phyloP scores from a whole-genome alignment of 164 flowering plant genomes.

The Pachysandra terminalis region DNA sequence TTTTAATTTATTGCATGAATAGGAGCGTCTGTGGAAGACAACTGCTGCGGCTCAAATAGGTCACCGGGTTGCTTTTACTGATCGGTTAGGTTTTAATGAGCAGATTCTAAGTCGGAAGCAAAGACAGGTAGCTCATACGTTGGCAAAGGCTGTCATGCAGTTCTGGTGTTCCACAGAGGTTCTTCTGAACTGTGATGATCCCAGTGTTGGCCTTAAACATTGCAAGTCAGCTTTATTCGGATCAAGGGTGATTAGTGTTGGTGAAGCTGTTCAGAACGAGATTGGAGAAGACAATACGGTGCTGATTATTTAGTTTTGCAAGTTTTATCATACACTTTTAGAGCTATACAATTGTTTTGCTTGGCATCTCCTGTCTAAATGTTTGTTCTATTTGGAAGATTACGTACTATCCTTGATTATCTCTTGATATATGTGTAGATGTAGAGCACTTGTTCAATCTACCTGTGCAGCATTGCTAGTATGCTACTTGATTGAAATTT shows the following conservation, averaged over 20 bases:
- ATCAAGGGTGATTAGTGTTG: slow-evolving; percentile 16
- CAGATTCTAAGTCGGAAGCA: slow-evolving; percentile 30
- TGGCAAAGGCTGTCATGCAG: slow-evolving; percentile 75
- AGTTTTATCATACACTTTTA: background rate
- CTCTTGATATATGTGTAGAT: background rate
- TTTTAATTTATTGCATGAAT: slow-evolving; percentile 8
- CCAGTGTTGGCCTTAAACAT: slow-evolving; percentile 16
- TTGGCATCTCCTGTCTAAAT: background rate
- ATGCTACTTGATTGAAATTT: background rate
- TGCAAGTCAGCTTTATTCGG: slow-evolving; percentile 18
- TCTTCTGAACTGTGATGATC: slow-evolving; percentile 22
- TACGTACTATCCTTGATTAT: too few species aligned
- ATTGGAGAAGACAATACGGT: slow-evolving; percentile 24
- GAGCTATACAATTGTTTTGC: slow-evolving; percentile 7
- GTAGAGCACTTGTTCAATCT: background rate
- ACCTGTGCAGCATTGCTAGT: background rate
- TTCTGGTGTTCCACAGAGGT: slow-evolving; percentile 79
- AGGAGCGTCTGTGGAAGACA: slow-evolving; percentile 96
- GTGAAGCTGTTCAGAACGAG: slow-evolving; percentile 22
- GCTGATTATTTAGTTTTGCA: slow-evolving; percentile 17
- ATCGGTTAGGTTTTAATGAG: slow-evolving; percentile 44
- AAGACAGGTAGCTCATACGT: slow-evolving; percentile 47
- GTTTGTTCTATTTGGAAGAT: background rate
- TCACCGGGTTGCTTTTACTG: slow-evolving; percentile 48
- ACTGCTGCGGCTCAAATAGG: slow-evolving; percentile 76